Evolutionary conservation across 768 basidiomycete genomes (phyloP).

Genomic region (Dacryopinax spathularia): DNA sequence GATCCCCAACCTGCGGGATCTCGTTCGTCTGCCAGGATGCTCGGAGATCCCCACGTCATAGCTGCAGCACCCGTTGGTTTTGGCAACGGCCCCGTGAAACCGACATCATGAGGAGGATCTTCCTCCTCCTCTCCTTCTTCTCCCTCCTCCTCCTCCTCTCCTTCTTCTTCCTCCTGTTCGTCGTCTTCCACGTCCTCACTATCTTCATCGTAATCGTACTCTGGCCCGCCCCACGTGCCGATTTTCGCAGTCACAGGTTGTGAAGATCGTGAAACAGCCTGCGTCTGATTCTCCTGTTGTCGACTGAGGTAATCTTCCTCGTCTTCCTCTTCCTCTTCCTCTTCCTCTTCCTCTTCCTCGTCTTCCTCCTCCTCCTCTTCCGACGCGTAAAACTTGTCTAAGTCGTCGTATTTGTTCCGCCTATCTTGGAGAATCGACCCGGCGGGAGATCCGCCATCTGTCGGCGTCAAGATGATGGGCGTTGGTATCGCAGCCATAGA

Average conservation of each 20-base stretch:
- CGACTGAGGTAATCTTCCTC: conserved; percentile 16
- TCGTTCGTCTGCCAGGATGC: background rate
- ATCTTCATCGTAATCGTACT: conserved; percentile 11
- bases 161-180: background rate
- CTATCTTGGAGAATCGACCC: conserved; percentile 22
- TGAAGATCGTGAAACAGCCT: conserved; percentile 9
- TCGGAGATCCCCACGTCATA: background rate
- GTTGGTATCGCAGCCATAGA: conserved; percentile 27
- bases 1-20: background rate
- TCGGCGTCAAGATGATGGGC: conserved; percentile 47
- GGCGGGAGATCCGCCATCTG: conserved; percentile 24
- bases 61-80: background rate
- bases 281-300: conserved; percentile 11
- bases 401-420: conserved; percentile 33
- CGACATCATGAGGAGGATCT: too few relatives aligned
- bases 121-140: background rate
- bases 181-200: conserved; percentile 8
- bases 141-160: background rate
- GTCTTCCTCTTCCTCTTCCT: conserved; percentile 19
- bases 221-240: background rate
- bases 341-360: conserved; percentile 16
- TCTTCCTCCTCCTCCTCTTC: conserved; percentile 21
- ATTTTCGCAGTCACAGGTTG: background rate
- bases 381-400: conserved; percentile 70
- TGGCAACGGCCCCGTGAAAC: background rate